These are phyloP conservation scores for Barnettozyma vustinii DNA, from an alignment of 805 yeast genomes.

Conservation along the genomic window DNA sequence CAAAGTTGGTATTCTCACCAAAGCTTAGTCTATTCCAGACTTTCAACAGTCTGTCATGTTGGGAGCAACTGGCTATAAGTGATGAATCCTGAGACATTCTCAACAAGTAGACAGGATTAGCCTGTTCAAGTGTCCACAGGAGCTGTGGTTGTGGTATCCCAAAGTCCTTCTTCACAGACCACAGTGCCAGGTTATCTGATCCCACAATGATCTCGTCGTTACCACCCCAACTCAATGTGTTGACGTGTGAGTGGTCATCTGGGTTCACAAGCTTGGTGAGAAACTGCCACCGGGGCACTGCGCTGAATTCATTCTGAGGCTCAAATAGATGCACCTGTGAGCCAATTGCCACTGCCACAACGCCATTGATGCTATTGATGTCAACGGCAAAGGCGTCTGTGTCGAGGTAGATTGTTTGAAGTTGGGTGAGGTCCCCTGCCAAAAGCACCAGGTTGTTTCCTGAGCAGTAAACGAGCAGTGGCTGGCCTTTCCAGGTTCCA, in stretches of 20 bases:
- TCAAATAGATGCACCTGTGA: slow-evolving; percentile 42
- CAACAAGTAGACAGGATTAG: slow-evolving; percentile 54
- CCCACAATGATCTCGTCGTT: slow-evolving; percentile 57
- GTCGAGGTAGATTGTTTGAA: slow-evolving; percentile 75
- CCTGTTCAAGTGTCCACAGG: slow-evolving; percentile 42
- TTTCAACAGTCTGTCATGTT: slow-evolving; percentile 62
- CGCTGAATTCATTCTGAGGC: slow-evolving; percentile 47
- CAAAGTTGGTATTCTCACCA: slow-evolving; percentile 60
- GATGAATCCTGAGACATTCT: slow-evolving; percentile 63
- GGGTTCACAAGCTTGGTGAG: slow-evolving; percentile 27
- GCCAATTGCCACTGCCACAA: slow-evolving; percentile 48
- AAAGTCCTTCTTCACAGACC: slow-evolving; percentile 42
- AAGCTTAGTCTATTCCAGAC: slow-evolving; percentile 74
- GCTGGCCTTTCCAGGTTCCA: slow-evolving; percentile 51
- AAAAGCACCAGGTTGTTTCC: slow-evolving; percentile 79
- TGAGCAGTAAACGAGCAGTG: slow-evolving; percentile 61
- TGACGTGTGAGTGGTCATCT: slow-evolving; percentile 30
- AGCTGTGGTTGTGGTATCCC: slow-evolving; percentile 32
- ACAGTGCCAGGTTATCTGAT: slow-evolving; percentile 47
- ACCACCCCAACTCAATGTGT: slow-evolving; percentile 50
- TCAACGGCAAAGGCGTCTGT: slow-evolving; percentile 63
- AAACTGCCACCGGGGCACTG: slow-evolving; percentile 40
- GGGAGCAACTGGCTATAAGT: slow-evolving; percentile 58
- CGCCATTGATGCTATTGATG: slow-evolving; percentile 56
- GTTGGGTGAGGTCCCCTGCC: slow-evolving; percentile 42